Conservation (phyloP, 495 filamentous ascomycete genomes). For the Aspergillus kassunensis region DNA sequence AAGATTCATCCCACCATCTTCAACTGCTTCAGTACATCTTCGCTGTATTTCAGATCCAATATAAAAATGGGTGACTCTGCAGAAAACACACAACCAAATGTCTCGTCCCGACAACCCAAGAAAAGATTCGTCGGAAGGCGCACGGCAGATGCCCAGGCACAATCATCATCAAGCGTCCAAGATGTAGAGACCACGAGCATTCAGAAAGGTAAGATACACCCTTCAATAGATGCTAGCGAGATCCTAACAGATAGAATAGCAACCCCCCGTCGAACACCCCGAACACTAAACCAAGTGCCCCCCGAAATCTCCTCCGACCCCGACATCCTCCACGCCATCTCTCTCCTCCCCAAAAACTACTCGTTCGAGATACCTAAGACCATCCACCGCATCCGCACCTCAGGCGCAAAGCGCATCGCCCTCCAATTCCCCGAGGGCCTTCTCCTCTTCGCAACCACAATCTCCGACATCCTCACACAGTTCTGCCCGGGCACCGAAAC, state of each 20-base stretch:
- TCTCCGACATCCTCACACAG: conserved; percentile 91
- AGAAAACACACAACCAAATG: conserved; percentile 1
- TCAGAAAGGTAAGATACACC: conserved; percentile 31
- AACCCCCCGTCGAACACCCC: conserved; percentile 60
- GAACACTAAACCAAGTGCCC: conserved; percentile 86
- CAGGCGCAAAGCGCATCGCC: conserved; percentile 72
- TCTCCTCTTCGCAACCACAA: conserved; percentile 92
- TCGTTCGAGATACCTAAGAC: conserved; percentile 98
- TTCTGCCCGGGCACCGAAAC: conserved; percentile 92
- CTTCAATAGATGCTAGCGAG: background rate
- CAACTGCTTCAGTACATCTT: background rate
- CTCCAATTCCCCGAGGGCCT: conserved; percentile 97
- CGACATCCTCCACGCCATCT: conserved; percentile 85
- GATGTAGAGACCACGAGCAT: conserved; percentile 61
- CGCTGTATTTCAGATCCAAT: background rate
- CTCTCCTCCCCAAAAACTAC: conserved; percentile 87
- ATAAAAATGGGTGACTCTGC: conserved; percentile 16
- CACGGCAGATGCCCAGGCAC: conserved; percentile 52
- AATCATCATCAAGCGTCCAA: conserved; percentile 34
- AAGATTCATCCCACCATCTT: conserved; percentile 15
- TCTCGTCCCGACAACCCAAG: conserved; percentile 52
- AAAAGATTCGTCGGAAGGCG: conserved; percentile 77
- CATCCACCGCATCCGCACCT: conserved; percentile 84
- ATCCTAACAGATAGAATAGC: conserved; percentile 32
- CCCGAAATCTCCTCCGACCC: conserved; percentile 78